These are phyloP conservation scores for Nannochloropsis gaditana DNA, from an alignment of 108 stramenopile genomes.

Conservation along the genomic window DNA sequence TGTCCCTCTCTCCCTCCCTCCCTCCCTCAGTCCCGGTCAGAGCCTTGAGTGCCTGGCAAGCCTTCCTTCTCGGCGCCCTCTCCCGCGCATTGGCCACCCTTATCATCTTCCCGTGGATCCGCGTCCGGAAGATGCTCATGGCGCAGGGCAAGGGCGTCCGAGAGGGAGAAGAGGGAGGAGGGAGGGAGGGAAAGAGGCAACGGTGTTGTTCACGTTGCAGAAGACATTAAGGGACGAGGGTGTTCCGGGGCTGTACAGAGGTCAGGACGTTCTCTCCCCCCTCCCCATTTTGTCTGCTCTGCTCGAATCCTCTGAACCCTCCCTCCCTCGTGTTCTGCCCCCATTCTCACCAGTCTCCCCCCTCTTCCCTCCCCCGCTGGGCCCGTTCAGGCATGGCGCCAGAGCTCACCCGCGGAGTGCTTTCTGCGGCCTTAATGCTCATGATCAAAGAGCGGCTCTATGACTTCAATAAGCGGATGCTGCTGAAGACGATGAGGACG, in stretches of 20 bases:
- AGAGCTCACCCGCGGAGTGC: conserved; percentile 77
- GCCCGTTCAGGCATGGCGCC: conserved; percentile 67
- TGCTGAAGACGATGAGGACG: not conserved
- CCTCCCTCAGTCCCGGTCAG: conserved; percentile 26
- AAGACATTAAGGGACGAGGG: conserved; percentile 52
- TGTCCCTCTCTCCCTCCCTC: conserved; percentile 31
- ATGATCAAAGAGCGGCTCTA: conserved; percentile 73
- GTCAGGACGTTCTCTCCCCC: conserved; percentile 20
- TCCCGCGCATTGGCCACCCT: conserved; percentile 75
- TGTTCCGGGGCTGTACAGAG: conserved; percentile 57
- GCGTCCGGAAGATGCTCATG: conserved; percentile 80
- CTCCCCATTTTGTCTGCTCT: not conserved
- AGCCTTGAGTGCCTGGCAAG: conserved; percentile 61
- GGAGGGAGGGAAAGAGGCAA: conserved; percentile 29
- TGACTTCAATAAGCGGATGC: not conserved
- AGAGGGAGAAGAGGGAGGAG: conserved; percentile 33
- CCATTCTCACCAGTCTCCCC: not conserved
- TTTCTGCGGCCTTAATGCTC: conserved; percentile 77
- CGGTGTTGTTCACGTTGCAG: conserved; percentile 19
- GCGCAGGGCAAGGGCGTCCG: conserved; percentile 33
- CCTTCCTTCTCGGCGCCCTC: conserved; percentile 78
- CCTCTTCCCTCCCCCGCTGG: not conserved
- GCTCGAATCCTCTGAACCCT: not conserved
- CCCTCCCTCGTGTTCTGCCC: not conserved
- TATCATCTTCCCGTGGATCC: conserved; percentile 70